A percentile compares a stretch with the other conserved stretches of the same genome.
Conservation (phyloP, 108 stramenopile genomes). For the Cyclotella kingstonii region DNA sequence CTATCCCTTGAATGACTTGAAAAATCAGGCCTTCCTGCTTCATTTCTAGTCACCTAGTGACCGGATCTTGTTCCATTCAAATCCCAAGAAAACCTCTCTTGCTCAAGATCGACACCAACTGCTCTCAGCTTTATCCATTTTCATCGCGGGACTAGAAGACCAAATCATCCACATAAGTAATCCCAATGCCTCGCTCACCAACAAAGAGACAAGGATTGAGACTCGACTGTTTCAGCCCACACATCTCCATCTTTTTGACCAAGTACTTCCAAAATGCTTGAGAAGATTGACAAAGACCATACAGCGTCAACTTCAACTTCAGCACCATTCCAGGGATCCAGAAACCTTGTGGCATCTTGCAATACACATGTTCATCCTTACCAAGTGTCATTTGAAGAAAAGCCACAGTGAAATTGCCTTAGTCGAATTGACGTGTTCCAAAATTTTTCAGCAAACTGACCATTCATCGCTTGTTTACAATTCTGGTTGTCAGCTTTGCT, state of each 20-base stretch:
- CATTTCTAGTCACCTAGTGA: background rate
- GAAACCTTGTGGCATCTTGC: background rate
- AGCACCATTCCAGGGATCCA: background rate
- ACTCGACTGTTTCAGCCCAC: background rate
- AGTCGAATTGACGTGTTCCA: conserved; percentile 18
- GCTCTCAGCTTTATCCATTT: background rate
- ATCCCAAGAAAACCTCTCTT: conserved; percentile 52
- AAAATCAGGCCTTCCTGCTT: conserved; percentile 1
- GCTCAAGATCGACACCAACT: conserved; percentile 19
- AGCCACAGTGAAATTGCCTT: background rate
- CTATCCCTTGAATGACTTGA: background rate
- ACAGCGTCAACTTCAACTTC: background rate
- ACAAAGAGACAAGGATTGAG: background rate
- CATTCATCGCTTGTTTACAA: conserved; percentile 44
- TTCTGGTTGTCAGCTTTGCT: conserved; percentile 29
- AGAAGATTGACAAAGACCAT: background rate
- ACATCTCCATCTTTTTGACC: background rate
- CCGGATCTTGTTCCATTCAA: background rate
- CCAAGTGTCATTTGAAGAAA: background rate
- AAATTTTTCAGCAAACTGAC: conserved; percentile 22
- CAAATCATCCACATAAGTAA: background rate
- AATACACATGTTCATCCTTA: background rate
- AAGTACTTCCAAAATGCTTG: background rate
- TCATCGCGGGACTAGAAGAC: background rate
- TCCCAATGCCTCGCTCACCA: background rate